Conservation (phyloP, 2,329 filamentous ascomycete species). For the Sphaerulina populicola region DNA sequence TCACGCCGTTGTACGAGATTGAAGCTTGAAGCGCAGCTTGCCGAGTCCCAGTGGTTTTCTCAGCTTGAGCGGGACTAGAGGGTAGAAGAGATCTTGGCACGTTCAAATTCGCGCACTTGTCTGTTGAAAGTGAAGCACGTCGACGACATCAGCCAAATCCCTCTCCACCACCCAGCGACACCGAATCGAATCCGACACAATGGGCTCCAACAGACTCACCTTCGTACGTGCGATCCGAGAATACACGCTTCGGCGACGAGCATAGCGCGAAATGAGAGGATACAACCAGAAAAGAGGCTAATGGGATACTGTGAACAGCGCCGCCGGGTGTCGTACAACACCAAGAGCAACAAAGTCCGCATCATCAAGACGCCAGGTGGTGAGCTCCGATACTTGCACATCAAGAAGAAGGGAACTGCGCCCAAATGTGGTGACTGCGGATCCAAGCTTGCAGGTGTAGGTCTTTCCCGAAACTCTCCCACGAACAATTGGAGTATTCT, state of each 20-base stretch:
- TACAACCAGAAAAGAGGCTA: slow-evolving; percentile 5
- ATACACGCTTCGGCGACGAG: slow-evolving; percentile 5
- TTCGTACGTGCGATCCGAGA: slow-evolving; percentile 42
- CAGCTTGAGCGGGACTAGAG: too few species aligned
- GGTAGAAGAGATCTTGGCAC: slow-evolving; percentile 1
- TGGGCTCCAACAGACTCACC: slow-evolving; percentile 49
- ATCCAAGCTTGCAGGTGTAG: slow-evolving; percentile 93
- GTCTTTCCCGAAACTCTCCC: slow-evolving; percentile 39
- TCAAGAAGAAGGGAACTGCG: slow-evolving; percentile 98
- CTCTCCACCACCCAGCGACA: slow-evolving; percentile 8
- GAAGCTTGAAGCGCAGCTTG: too few species aligned
- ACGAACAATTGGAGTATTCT: background rate
- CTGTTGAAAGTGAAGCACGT: background rate
- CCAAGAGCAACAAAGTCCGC: slow-evolving; percentile 91
- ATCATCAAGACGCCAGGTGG: slow-evolving; percentile 95
- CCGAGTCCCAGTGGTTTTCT: too few species aligned
- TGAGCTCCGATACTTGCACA: slow-evolving; percentile 90
- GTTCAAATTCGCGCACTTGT: background rate
- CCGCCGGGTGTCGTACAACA: slow-evolving; percentile 73
- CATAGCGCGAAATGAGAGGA: slow-evolving; percentile 11
- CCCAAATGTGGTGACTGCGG: slow-evolving; percentile 99
- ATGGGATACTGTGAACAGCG: slow-evolving; percentile 35
- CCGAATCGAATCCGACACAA: slow-evolving; percentile 31
- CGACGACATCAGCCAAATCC: slow-evolving; percentile 7
- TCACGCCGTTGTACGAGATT: too few species aligned